Conservation (phyloP, 345 rosid species). For the Aurinia saxatilis region DNA sequence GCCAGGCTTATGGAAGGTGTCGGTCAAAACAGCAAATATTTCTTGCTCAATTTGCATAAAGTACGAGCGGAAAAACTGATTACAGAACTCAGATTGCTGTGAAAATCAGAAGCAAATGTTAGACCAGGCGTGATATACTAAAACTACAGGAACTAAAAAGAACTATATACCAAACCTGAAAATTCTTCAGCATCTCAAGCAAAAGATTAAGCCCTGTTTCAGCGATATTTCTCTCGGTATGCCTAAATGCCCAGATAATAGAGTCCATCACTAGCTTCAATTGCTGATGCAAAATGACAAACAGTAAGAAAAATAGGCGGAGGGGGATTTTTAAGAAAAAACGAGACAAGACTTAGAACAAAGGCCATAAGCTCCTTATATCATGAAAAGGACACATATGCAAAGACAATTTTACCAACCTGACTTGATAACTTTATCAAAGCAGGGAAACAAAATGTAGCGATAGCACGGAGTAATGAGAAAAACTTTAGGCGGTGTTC, state of each 20-base stretch:
- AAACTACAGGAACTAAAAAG: slow-evolving; percentile 39
- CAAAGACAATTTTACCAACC: slow-evolving; percentile 42
- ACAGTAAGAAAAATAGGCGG: neutral
- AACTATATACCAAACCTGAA: slow-evolving; percentile 51
- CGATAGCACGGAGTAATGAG: slow-evolving; percentile 96
- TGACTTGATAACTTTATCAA: slow-evolving; percentile 84
- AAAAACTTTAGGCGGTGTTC: slow-evolving; percentile 99
- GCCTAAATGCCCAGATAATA: slow-evolving; percentile 99
- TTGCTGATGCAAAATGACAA: slow-evolving; percentile 50
- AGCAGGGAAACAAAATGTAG: slow-evolving; percentile 88
- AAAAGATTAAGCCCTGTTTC: slow-evolving; percentile 93
- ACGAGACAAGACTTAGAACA: neutral
- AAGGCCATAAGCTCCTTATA: slow-evolving; percentile 1
- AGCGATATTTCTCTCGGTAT: slow-evolving; percentile 97
- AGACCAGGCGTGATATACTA: slow-evolving; percentile 3
- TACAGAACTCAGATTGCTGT: slow-evolving; percentile 86
- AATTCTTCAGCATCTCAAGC: slow-evolving; percentile 89
- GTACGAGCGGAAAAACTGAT: slow-evolving; percentile 61
- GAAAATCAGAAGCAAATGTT: slow-evolving; percentile 12
- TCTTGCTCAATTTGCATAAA: slow-evolving; percentile 69
- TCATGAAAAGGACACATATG: neutral
- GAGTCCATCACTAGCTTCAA: slow-evolving; percentile 97
- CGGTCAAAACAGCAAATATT: slow-evolving; percentile 90
- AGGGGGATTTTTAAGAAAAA: neutral
- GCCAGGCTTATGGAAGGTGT: slow-evolving; percentile 98